Conservation (phyloP, 2,329 filamentous ascomycete species). For the Epichloe aotearoae region DNA sequence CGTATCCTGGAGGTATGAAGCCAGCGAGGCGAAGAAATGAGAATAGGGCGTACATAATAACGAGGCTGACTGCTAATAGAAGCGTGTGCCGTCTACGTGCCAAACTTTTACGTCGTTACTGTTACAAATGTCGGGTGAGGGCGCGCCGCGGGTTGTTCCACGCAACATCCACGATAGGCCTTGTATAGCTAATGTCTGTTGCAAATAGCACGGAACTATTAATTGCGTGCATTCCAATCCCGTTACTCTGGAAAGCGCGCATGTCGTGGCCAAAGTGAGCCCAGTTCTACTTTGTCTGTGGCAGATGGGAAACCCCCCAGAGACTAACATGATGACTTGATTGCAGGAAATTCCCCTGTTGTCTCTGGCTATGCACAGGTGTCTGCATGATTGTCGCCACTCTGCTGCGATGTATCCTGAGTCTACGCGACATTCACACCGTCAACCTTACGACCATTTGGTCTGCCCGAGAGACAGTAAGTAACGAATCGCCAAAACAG, state of each 20-base stretch:
- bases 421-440: slow-evolving; percentile 20
- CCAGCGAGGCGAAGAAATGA: too few species aligned
- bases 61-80: neutral
- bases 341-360: slow-evolving; percentile 22
- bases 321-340: neutral
- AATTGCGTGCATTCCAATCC: slow-evolving; percentile 26
- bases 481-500: neutral
- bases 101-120: neutral
- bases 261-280: slow-evolving; percentile 12
- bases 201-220: slow-evolving; percentile 24
- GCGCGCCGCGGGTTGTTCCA: neutral
- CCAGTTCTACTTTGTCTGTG: neutral
- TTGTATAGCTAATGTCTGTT: neutral
- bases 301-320: neutral
- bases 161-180: too few species aligned
- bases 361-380: slow-evolving; percentile 27
- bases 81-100: neutral
- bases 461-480: slow-evolving; percentile 23
- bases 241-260: slow-evolving; percentile 26
- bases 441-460: slow-evolving; percentile 22
- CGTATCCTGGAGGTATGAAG: slow-evolving; percentile 26
- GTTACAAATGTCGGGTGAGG: neutral
- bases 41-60: neutral
- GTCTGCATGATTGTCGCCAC: slow-evolving; percentile 27
- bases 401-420: slow-evolving; percentile 27